phyloP scores from a whole-genome alignment of 164 flowering plant genomes.

The Chimonanthus salicifolius region DNA sequence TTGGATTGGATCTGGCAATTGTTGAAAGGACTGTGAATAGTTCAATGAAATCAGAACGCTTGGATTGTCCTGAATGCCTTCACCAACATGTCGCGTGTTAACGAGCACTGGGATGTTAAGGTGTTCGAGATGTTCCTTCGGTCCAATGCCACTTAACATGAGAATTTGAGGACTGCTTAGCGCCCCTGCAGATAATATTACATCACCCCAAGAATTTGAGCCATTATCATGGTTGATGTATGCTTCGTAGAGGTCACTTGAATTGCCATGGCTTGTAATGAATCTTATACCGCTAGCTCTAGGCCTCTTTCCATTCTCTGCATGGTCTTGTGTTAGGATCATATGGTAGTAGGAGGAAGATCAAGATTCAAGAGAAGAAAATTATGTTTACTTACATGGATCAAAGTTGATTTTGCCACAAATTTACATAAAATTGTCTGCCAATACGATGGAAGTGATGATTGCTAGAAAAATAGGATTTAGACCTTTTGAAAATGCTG shows the following conservation, averaged over 20 bases:
- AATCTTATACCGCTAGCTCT: conserved; percentile 11
- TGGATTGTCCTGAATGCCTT: conserved; percentile 34
- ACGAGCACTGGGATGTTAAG: conserved; percentile 20
- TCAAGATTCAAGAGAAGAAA: background rate
- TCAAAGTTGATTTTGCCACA: background rate
- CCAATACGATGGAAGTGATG: background rate
- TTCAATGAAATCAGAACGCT: conserved; percentile 16
- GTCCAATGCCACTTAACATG: conserved; percentile 43
- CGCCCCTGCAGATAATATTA: conserved; percentile 36
- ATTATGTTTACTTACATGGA: background rate
- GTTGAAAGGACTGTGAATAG: conserved; percentile 4
- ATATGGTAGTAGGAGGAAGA: background rate
- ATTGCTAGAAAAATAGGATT: no score
- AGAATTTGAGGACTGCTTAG: conserved; percentile 42
- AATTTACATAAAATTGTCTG: background rate
- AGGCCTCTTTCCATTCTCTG: conserved; percentile 2
- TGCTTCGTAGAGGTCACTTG: background rate
- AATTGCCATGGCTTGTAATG: conserved; percentile 6
- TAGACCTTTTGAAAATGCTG: background rate
- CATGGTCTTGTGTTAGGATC: background rate
- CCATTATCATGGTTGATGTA: conserved; percentile 3
- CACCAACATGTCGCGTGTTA: conserved; percentile 22
- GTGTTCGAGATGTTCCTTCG: conserved; percentile 21
- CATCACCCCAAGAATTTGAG: conserved; percentile 14
- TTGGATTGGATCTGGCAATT: conserved; percentile 26